Evolutionary conservation across 169 alveolate species (phyloP).

Genomic region (Plasmodium cynomolgi): DNA sequence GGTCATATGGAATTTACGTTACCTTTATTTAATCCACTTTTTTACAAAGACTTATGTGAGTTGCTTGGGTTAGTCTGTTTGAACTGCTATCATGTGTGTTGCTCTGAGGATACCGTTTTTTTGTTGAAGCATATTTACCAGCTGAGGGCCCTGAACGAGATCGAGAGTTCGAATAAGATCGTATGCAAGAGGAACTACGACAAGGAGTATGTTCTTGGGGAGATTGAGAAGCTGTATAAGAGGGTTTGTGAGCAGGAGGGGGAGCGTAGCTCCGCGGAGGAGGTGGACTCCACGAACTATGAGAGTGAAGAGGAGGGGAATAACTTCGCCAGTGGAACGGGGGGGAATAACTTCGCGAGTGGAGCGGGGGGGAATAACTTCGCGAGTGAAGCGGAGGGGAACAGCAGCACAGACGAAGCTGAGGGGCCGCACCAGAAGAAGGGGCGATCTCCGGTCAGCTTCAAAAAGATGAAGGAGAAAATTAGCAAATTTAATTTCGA

Average conservation of each 20-base stretch:
- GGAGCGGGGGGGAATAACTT: background rate
- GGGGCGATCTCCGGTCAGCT: background rate
- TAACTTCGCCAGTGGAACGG: constrained; percentile 13
- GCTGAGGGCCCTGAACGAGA: constrained; percentile 75
- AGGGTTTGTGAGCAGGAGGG: constrained; percentile 64
- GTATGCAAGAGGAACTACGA: constrained; percentile 36
- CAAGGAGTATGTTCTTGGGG: constrained; percentile 59
- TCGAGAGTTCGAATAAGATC: constrained; percentile 76
- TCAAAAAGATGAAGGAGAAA: constrained; percentile 22
- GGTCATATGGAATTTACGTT: constrained; percentile 94
- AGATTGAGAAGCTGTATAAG: constrained; percentile 32
- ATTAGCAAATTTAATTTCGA: constrained; percentile 30
- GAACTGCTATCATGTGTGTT: constrained; percentile 80
- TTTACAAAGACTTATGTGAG: constrained; percentile 89
- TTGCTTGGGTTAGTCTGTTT: constrained; percentile 90
- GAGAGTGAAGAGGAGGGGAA: background rate
- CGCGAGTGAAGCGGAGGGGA: background rate
- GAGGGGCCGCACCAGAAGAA: background rate
- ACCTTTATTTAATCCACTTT: constrained; percentile 95
- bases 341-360: background rate
- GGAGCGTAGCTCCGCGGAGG: constrained; percentile 34
- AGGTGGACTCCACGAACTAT: constrained; percentile 2
- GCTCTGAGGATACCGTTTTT: constrained; percentile 76
- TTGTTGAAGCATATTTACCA: constrained; percentile 75
- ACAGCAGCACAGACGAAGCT: background rate